Evolutionary conservation across 2,329 filamentous ascomycete genomes (phyloP).

Genomic region (Aspergillus candidus): DNA sequence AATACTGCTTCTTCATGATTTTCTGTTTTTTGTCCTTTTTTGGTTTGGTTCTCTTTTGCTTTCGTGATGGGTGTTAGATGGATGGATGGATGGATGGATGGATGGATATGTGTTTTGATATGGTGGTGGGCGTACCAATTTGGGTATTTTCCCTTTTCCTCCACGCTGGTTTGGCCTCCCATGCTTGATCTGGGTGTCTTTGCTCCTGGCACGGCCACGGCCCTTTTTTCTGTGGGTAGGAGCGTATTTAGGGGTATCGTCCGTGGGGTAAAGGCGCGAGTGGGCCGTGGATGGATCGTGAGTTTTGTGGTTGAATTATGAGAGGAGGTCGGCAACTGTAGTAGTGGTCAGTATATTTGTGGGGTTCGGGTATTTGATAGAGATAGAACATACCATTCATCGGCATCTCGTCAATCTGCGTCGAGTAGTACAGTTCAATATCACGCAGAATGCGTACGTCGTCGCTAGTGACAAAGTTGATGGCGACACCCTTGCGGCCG

Average conservation of each 20-base stretch:
- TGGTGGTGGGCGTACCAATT: conserved; percentile 8
- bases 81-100: too few species aligned
- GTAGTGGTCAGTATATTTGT: conserved; percentile 9
- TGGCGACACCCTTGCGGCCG: conserved; percentile 95
- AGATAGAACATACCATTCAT: conserved; percentile 73
- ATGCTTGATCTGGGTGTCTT: too few species aligned
- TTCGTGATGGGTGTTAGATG: too few species aligned
- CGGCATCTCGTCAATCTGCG: conserved; percentile 97
- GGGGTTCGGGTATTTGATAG: background rate
- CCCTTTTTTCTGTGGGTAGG: too few species aligned
- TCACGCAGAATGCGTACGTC: conserved; percentile 96
- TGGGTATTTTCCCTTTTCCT: conserved; percentile 30
- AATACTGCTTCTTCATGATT: too few species aligned
- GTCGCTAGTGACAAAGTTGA: conserved; percentile 98
- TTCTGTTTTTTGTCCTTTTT: too few species aligned
- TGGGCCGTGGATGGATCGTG: background rate
- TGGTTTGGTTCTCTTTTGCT: background rate
- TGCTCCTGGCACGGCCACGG: too few species aligned
- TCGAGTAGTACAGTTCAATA: conserved; percentile 95
- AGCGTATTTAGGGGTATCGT: too few species aligned
- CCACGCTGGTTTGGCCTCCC: conserved; percentile 24
- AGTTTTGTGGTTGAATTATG: conserved; percentile 16
- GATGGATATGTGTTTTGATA: too few species aligned
- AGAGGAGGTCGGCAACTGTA: conserved; percentile 33
- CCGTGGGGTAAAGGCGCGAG: too few species aligned